Conservation (phyloP, 495 filamentous ascomycete species). For the Neurospora sp. region DNA sequence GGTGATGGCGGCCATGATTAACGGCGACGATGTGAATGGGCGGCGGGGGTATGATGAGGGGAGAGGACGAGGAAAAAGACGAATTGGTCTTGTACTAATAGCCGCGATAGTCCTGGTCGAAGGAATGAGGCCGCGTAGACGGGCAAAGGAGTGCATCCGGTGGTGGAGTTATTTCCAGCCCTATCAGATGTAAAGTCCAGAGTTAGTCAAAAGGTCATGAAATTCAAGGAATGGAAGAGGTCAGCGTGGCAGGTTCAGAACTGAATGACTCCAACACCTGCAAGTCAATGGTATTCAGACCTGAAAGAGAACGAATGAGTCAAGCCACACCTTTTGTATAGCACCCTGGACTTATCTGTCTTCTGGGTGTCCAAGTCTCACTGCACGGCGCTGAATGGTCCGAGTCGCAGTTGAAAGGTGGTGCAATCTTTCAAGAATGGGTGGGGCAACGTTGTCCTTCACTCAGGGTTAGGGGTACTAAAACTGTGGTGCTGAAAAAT, state of each 20-base stretch:
- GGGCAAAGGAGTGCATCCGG: slow-evolving; percentile 18
- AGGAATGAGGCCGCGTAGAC: slow-evolving; percentile 6
- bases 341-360: background rate
- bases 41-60: background rate
- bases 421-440: background rate
- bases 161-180: background rate
- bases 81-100: background rate
- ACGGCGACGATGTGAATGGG: background rate
- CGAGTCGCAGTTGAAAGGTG: background rate
- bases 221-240: slow-evolving; percentile 4
- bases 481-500: background rate
- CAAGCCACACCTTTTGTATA: background rate
- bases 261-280: background rate
- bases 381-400: background rate
- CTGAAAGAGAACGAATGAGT: background rate
- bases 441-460: background rate
- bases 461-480: background rate
- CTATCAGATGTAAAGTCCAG: background rate
- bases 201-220: background rate
- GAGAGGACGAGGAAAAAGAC: slow-evolving; percentile 6
- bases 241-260: slow-evolving; percentile 15
- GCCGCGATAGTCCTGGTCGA: background rate
- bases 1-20: slow-evolving; percentile 41
- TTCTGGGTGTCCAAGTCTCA: background rate
- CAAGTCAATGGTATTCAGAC: background rate